A percentile compares a stretch with the other conserved stretches of the same genome.
These are phyloP conservation scores for Laguncularia racemosa DNA, from an alignment of 345 rosid species.

Conservation along the genomic window DNA sequence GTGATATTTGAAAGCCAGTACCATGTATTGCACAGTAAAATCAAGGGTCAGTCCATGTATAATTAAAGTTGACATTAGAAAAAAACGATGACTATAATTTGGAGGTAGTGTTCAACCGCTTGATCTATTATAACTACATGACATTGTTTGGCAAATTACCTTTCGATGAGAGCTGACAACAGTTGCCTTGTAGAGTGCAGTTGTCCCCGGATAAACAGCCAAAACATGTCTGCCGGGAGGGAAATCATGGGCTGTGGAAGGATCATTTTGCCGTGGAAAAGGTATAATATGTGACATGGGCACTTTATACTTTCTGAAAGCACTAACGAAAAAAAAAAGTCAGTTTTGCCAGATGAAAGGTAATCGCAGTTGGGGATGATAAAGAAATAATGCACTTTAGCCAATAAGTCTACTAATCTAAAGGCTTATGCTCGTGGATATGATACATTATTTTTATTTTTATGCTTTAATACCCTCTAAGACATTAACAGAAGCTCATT, in stretches of 20 bases:
- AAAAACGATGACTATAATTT: conserved; percentile 1
- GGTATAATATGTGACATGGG: conserved; percentile 68
- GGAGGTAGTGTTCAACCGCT: not conserved
- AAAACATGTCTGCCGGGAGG: conserved; percentile 65
- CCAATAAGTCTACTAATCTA: too few relatives aligned
- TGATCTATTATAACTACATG: not conserved
- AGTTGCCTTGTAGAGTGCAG: conserved; percentile 93
- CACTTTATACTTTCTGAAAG: conserved; percentile 77
- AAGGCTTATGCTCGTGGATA: too few relatives aligned
- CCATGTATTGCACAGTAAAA: conserved; percentile 13
- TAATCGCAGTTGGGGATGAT: too few relatives aligned
- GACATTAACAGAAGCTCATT: too few relatives aligned
- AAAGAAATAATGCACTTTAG: too few relatives aligned
- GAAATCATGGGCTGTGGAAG: conserved; percentile 51
- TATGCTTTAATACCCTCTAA: too few relatives aligned
- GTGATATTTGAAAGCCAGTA: conserved; percentile 11
- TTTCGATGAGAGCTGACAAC: conserved; percentile 67
- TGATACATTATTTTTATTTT: too few relatives aligned
- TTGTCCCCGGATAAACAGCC: conserved; percentile 99
- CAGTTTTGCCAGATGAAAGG: not conserved
- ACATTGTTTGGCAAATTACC: conserved; percentile 27
- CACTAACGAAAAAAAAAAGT: conserved; percentile 5
- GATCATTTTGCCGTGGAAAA: conserved; percentile 76
- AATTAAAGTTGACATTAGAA: conserved; percentile 2
- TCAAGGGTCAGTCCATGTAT: conserved; percentile 18